These are phyloP conservation scores for Lentinula guzmanii DNA, from an alignment of 768 basidiomycete genomes.

Conservation along the genomic window DNA sequence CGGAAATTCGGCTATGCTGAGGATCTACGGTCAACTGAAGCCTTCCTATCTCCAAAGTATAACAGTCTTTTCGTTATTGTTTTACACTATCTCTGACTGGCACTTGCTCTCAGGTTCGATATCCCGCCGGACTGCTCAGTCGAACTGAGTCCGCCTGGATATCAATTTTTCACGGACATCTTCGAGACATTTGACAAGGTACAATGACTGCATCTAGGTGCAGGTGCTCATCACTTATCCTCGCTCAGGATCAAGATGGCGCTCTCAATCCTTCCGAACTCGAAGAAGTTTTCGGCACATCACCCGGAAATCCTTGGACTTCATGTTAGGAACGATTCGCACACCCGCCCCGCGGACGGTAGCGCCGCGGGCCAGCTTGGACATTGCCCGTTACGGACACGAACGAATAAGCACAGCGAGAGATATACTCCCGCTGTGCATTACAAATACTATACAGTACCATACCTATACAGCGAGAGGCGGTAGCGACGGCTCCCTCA, in stretches of 20 bases:
- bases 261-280: no score
- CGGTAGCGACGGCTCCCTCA: no score
- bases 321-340: no score
- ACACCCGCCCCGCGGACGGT: no score
- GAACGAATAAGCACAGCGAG: no score
- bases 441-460: no score
- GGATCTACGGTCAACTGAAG: conserved; percentile 83
- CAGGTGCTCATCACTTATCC: neutral
- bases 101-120: conserved; percentile 60
- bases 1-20: conserved; percentile 95
- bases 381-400: no score
- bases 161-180: conserved; percentile 95
- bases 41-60: conserved; percentile 85
- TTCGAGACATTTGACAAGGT: conserved; percentile 96
- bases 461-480: no score
- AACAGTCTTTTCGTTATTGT: conserved; percentile 18
- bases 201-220: neutral
- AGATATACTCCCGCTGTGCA: no score
- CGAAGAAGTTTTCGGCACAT: no score
- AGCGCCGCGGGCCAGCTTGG: no score
- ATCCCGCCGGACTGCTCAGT: conserved; percentile 92
- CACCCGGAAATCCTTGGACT: no score
- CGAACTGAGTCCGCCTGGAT: conserved; percentile 89
- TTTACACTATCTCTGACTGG: neutral
- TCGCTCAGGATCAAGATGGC: conserved; percentile 85